Percentiles rank a stretch among this genome's conserved stretches.
These are phyloP conservation scores for Colletotrichum tamarilloi DNA, from an alignment of 2,329 filamentous ascomycete genomes.

Conservation along the genomic window DNA sequence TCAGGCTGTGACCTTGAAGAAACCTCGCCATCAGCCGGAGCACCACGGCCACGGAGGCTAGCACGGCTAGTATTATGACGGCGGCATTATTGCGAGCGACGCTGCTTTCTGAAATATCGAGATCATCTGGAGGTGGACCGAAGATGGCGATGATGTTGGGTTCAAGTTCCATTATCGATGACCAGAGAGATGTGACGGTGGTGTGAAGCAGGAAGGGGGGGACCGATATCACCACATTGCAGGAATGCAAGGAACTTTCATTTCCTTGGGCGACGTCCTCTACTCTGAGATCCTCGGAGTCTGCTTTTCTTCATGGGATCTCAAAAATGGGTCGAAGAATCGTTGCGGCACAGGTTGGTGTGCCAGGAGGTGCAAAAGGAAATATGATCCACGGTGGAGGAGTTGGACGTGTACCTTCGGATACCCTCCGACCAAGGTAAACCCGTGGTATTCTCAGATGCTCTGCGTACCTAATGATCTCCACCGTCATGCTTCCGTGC, in stretches of 20 bases:
- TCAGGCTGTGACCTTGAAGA: slow-evolving; percentile 9
- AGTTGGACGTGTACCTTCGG: neutral
- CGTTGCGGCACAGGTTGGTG: neutral
- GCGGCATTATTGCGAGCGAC: slow-evolving; percentile 17
- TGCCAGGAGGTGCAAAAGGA: neutral
- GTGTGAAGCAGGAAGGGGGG: neutral
- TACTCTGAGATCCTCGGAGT: neutral
- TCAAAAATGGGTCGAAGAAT: too few relatives aligned
- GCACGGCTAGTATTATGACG: slow-evolving; percentile 8
- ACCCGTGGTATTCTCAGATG: too few relatives aligned
- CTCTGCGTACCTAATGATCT: too few relatives aligned
- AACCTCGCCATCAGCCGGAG: slow-evolving; percentile 13
- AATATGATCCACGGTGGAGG: neutral
- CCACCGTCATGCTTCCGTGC: too few relatives aligned
- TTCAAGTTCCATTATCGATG: slow-evolving; percentile 1
- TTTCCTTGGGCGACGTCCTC: neutral
- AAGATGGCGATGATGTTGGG: slow-evolving; percentile 6
- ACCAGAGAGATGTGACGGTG: neutral
- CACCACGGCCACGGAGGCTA: slow-evolving; percentile 15
- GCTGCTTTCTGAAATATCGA: slow-evolving; percentile 21
- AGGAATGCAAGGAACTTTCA: neutral
- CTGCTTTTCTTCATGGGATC: neutral
- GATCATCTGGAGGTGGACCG: slow-evolving; percentile 6
- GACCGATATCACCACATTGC: neutral
- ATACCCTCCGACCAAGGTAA: too few relatives aligned